These are phyloP conservation scores for Plasmopara viticola DNA, from an alignment of 352 stramenopile species.

Conservation along the genomic window DNA sequence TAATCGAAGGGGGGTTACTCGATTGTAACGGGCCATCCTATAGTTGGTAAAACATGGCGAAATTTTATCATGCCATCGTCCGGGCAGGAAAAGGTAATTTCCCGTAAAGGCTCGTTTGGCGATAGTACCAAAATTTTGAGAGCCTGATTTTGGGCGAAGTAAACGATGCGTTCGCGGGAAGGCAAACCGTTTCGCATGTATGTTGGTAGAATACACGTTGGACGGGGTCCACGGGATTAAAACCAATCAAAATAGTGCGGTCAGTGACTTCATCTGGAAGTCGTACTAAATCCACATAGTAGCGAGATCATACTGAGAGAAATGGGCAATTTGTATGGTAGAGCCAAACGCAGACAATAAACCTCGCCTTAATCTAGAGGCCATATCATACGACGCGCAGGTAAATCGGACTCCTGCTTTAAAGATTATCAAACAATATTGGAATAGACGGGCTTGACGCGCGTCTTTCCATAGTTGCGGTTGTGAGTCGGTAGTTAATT, in stretches of 20 bases:
- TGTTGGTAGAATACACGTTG: not conserved
- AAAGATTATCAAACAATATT: no score
- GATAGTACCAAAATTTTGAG: not conserved
- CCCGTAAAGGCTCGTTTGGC: not conserved
- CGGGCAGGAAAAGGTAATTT: not conserved
- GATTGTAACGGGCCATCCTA: no score
- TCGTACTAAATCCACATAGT: not conserved
- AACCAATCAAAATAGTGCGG: not conserved
- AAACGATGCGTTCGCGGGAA: constrained; percentile 1
- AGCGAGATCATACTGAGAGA: not conserved
- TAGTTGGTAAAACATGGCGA: no score
- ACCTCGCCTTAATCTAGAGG: no score
- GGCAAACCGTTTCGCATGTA: not conserved
- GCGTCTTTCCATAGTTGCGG: no score
- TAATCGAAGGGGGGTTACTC: no score
- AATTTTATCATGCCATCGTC: not conserved
- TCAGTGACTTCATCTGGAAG: not conserved
- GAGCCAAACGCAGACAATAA: no score
- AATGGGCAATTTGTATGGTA: no score
- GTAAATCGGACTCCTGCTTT: no score
- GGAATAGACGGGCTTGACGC: no score
- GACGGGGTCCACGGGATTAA: not conserved
- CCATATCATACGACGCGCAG: no score
- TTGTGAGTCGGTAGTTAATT: no score
- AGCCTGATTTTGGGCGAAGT: not conserved